Base-by-base conservation (phyloP, 2,329 filamentous ascomycete genomes). In the Colletotrichum caudatum region DNA sequence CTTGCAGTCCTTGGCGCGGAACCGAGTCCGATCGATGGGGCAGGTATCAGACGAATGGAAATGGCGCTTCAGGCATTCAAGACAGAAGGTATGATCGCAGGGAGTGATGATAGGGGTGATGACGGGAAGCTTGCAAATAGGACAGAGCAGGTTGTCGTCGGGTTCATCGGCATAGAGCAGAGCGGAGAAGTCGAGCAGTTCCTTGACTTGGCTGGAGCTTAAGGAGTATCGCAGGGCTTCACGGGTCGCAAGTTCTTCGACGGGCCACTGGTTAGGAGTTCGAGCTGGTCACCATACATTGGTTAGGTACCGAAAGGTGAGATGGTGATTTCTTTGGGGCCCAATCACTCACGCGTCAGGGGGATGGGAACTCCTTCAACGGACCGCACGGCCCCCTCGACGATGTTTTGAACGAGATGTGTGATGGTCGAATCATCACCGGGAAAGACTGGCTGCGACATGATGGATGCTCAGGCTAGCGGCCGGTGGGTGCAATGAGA, bases 31-130 rank as follows among this genome's bases (percentile, higher is more conserved):
- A 77, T 91, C 89, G 67, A 91, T 85, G 2, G 89, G 89, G 70
- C 89, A 91, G 44, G 82, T 79, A 67, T 82, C 77, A 63, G 81
- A 83, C 44, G 82, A 77, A 63, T 80, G 78, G 64, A 84, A 80
- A 9, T 85, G 82, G 71, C 83, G 81, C 56, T 80, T 75, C 35
- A 91, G 81, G 76, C 90, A 92, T 5, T 82, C 82, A 63, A 86
- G 85, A 76, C 90, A 92, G 77, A 92, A 92, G 16, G 89, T 90
- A 77, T 92, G 90, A 69, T 90, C 88, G 79, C 90, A 92, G 9
- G 82, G 81, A 0, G 89, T 91, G 53, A 89, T 90, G 59, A 90
- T 83, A 0, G 90, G 89, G 18, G 87, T 83, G 59, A 91, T 81
- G 53, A 92, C 84, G 3, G 90, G 87, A 14, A 88, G 85, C 75